These are phyloP conservation scores for Phytophthora citricola DNA, from an alignment of 352 stramenopile genomes.

Conservation along the genomic window DNA sequence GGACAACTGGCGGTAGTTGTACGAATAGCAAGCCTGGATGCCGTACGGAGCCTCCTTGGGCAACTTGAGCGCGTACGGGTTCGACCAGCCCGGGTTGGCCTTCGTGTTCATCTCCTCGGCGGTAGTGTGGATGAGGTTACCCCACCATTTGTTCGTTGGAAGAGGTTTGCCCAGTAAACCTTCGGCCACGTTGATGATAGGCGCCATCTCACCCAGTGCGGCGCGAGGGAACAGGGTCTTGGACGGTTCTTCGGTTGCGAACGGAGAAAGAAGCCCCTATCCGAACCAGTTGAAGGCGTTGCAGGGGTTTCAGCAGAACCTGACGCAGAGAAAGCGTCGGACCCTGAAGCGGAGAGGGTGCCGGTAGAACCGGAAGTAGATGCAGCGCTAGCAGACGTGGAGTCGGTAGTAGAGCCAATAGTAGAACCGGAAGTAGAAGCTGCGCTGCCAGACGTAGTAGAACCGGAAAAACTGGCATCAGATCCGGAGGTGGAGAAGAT, in stretches of 20 bases:
- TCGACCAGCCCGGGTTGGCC: slow-evolving; percentile 61
- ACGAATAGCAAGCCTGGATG: slow-evolving; percentile 65
- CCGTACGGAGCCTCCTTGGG: slow-evolving; percentile 52
- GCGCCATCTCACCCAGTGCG: slow-evolving; percentile 49
- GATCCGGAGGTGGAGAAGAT: no score
- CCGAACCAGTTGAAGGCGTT: slow-evolving; percentile 7
- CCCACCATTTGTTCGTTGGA: slow-evolving; percentile 85
- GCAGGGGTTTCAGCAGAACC: slow-evolving; percentile 1
- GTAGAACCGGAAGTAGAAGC: no score
- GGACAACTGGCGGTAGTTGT: slow-evolving; percentile 57
- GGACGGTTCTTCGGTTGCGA: slow-evolving; percentile 47
- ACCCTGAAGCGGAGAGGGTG: slow-evolving; percentile 2
- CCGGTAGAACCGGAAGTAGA: background rate
- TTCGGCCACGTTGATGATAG: slow-evolving; percentile 60
- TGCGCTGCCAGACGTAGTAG: no score
- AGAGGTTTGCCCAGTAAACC: slow-evolving; percentile 50
- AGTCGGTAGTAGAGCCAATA: no score
- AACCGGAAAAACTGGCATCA: no score
- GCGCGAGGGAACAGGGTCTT: slow-evolving; percentile 51
- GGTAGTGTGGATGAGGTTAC: slow-evolving; percentile 69
- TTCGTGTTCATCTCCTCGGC: slow-evolving; percentile 45
- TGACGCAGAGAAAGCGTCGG: background rate
- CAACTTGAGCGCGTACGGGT: slow-evolving; percentile 72
- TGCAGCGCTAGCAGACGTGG: no score
- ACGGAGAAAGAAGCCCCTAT: slow-evolving; percentile 38